Percentiles rank a stretch among this genome's conserved stretches.
Evolutionary conservation across 2,329 filamentous ascomycete species (phyloP).

Genomic region (Alternaria brassicicola): DNA sequence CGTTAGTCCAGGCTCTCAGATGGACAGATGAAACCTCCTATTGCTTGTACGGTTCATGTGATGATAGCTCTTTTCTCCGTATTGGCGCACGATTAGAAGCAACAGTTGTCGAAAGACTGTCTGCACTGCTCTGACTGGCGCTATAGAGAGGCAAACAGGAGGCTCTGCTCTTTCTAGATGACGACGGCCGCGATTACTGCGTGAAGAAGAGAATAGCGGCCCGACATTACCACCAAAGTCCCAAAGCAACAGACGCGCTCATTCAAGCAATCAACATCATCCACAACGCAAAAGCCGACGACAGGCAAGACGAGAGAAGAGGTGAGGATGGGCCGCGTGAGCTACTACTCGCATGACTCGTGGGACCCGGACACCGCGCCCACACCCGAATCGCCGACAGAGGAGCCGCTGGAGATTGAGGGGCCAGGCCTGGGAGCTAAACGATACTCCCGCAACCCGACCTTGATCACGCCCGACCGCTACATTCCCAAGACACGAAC

Average conservation of each 20-base stretch:
- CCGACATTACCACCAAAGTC: not conserved
- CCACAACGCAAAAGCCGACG: not conserved
- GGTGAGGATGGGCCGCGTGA: slow-evolving; percentile 19
- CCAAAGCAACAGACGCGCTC: not conserved
- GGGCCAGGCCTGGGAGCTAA: slow-evolving; percentile 27
- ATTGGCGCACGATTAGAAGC: not conserved
- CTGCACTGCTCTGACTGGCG: no score
- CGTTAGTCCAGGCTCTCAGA: no score
- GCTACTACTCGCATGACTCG: slow-evolving; percentile 29
- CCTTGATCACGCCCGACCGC: slow-evolving; percentile 22
- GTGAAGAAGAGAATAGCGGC: not conserved
- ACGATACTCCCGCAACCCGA: slow-evolving; percentile 19
- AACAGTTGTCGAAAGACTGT: no score
- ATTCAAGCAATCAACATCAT: not conserved
- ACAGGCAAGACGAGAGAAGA: not conserved
- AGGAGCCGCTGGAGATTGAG: slow-evolving; percentile 23
- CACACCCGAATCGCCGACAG: slow-evolving; percentile 24
- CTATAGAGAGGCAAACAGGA: not conserved
- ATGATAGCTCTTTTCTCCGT: no score
- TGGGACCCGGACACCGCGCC: slow-evolving; percentile 8
- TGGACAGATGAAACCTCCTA: no score
- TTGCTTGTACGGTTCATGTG: no score
- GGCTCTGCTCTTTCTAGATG: not conserved
- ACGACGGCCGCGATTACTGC: not conserved
- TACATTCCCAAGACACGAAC: not conserved